These are phyloP conservation scores for Boletus rufocinnamomeus DNA, from an alignment of 768 basidiomycete genomes.

Conservation along the genomic window DNA sequence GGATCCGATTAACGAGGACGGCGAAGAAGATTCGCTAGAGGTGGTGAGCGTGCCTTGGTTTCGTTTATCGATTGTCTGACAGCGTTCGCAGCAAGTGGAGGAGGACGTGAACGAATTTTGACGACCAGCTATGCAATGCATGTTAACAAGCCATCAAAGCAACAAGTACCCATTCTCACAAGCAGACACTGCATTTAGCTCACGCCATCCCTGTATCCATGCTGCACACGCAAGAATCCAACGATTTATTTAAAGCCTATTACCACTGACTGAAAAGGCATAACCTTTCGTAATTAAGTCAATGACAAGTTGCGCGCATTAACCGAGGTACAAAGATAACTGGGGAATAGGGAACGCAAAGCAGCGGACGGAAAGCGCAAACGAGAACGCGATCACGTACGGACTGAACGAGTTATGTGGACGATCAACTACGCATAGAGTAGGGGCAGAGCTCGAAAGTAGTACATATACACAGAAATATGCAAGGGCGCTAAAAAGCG, in stretches of 20 bases:
- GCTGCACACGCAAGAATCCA: background rate
- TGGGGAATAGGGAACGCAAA: slow-evolving; percentile 7
- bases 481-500: slow-evolving; percentile 16
- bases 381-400: slow-evolving; percentile 12
- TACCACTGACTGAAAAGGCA: background rate
- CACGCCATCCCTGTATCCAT: background rate
- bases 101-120: background rate
- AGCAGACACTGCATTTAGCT: background rate
- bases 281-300: background rate
- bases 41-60: slow-evolving; percentile 6
- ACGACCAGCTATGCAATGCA: background rate
- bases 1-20: slow-evolving; percentile 30
- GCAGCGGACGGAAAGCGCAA: slow-evolving; percentile 8
- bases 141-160: background rate
- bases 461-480: slow-evolving; percentile 37
- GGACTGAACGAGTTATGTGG: slow-evolving; percentile 13
- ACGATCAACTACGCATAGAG: slow-evolving; percentile 21
- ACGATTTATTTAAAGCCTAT: background rate
- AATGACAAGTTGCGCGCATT: background rate
- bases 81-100: background rate
- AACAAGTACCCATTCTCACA: background rate
- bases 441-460: slow-evolving; percentile 12
- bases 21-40: slow-evolving; percentile 19
- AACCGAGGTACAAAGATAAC: background rate
- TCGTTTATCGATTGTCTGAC: background rate